Conservation (phyloP, 148 eudicot species). For the Rhododendron ferrugineum region DNA sequence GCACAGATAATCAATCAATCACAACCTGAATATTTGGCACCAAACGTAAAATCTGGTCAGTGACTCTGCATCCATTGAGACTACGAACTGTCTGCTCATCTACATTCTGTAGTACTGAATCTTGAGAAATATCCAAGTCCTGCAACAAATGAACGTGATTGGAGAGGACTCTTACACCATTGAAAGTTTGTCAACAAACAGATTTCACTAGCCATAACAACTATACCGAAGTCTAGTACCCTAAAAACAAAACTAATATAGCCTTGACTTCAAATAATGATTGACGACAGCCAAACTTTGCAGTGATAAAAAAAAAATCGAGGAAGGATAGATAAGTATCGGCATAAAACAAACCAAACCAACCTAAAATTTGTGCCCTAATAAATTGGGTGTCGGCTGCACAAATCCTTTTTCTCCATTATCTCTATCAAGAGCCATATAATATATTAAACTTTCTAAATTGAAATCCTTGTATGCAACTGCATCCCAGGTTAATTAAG, state of each 20-base stretch:
- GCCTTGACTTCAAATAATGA: not conserved
- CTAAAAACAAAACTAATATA: not conserved
- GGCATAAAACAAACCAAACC: not conserved
- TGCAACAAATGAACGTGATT: slow-evolving; percentile 15
- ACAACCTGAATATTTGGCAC: slow-evolving; percentile 80
- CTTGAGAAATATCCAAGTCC: slow-evolving; percentile 86
- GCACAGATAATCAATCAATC: not conserved
- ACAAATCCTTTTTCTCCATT: not conserved
- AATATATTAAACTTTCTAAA: not conserved
- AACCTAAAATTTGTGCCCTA: not conserved
- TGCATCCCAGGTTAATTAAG: not conserved
- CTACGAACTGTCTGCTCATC: slow-evolving; percentile 91
- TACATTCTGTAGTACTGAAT: slow-evolving; percentile 71
- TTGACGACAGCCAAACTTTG: not conserved
- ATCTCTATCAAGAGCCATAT: not conserved
- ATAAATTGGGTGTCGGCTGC: not conserved
- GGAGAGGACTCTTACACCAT: not conserved
- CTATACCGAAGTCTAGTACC: not conserved
- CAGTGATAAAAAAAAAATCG: not conserved
- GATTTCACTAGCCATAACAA: not conserved
- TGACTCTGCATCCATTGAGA: slow-evolving; percentile 94
- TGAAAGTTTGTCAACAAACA: not conserved
- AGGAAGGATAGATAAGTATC: not conserved
- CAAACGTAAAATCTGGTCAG: slow-evolving; percentile 75
- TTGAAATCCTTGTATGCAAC: not conserved